Percentiles rank a stretch among this genome's conserved stretches.
phyloP scores from a whole-genome alignment of 2,329 filamentous ascomycete genomes.

The Annulohypoxylon truncatum region DNA sequence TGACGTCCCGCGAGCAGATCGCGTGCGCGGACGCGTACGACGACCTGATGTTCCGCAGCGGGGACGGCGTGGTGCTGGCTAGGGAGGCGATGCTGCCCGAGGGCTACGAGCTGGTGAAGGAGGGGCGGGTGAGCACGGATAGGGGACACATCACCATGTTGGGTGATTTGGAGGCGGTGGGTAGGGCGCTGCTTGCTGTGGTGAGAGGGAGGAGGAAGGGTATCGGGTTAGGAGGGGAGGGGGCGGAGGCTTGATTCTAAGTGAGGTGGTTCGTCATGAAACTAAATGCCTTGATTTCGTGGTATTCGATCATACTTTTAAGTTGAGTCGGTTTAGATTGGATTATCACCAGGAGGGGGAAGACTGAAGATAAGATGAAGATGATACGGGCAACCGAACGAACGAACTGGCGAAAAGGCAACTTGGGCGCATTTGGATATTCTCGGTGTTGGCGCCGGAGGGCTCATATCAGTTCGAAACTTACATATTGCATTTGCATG shows the following conservation, averaged over 20 bases:
- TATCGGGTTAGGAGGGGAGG: conserved; percentile 69
- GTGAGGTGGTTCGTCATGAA: background rate
- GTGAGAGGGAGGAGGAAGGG: conserved; percentile 75
- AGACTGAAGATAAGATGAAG: background rate
- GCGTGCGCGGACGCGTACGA: conserved; percentile 83
- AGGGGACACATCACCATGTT: conserved; percentile 88
- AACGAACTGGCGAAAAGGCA: conserved; percentile 5
- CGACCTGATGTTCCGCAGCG: conserved; percentile 84
- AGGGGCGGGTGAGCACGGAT: conserved; percentile 82
- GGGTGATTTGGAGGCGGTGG: conserved; percentile 85
- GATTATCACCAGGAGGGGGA: background rate
- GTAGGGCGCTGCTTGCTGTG: conserved; percentile 77
- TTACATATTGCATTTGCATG: conserved; percentile 10
- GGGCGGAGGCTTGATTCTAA: background rate
- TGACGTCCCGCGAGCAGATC: conserved; percentile 79
- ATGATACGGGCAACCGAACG: conserved; percentile 32
- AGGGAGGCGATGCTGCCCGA: conserved; percentile 85
- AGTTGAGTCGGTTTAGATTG: background rate
- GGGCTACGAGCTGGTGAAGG: conserved; percentile 79
- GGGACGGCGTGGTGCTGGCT: conserved; percentile 90
- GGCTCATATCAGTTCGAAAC: background rate
- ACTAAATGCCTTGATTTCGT: background rate
- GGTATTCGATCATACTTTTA: background rate
- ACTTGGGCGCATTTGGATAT: conserved; percentile 11
- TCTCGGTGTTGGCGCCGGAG: background rate